Base-by-base conservation (phyloP, 805 yeast species). In the Monosporozyma solicola region DNA sequence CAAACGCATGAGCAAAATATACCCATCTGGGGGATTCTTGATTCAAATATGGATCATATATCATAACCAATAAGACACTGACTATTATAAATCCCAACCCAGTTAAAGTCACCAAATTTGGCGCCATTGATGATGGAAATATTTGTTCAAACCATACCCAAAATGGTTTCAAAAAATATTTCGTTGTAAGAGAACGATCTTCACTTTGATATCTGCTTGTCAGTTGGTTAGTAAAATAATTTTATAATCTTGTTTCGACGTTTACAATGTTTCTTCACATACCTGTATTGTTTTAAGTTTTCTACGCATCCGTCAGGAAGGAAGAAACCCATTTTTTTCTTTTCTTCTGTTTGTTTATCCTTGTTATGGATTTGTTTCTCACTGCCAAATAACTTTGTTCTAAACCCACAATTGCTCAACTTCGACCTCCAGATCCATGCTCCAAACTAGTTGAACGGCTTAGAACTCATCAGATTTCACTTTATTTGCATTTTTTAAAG, bases 41-140 rank as follows among this genome's bases (percentile, higher is more conserved):
- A 48, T 80, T 69, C 54, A 88, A 75, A 52, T 76, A 71, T 3
- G 96, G 95, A 65, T 90, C 94, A 58, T 75, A 83, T 63, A 80
- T 82, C 57, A 89, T 76, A 25, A 85, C 87, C 5, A 85, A 73
- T 5, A 76, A 50, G 54, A 87, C 72, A 61, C 89, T 85, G 46
- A 78, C 62, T 22, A 87, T 59, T 32, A 91, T 80, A 66, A 90
- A 92, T 32, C 77, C 65, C 55, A 92, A 76, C 0, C 98, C 98
- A n/a, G 80, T 71, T 25, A 91, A 71, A 1, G 98, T 91, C 53
- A 91, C 84, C 64, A 87, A 80, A 66, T 92, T 92, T 7, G 99
- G 99, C 3, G 97, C 97, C 84, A 92, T 81, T 78, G 82, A 82
- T 58, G 76, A 55, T 3, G 98, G 98, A 71, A 90, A 88, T 33